phyloP scores from a whole-genome alignment of 2,329 filamentous ascomycete species.

The Stachybotrys elegans region DNA sequence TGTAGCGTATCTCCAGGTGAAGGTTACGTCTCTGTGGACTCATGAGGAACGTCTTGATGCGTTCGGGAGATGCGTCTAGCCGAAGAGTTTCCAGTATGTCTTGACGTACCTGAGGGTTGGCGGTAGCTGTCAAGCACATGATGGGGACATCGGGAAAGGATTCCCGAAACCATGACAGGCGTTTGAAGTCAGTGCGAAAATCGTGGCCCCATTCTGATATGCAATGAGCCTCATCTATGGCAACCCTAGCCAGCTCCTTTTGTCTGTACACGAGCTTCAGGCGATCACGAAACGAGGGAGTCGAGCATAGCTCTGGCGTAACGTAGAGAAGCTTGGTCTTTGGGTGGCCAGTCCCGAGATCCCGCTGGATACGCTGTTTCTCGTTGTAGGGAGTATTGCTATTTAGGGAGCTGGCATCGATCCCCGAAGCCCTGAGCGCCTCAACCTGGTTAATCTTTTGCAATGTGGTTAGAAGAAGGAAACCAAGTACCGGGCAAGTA shows the following conservation, averaged over 20 bases:
- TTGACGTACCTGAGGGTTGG: conserved; percentile 72
- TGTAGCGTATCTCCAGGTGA: conserved; percentile 86
- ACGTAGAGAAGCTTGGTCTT: conserved; percentile 82
- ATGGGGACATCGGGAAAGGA: conserved; percentile 82
- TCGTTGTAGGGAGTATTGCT: conserved; percentile 67
- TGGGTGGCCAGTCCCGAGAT: conserved; percentile 85
- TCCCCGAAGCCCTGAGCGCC: conserved; percentile 65
- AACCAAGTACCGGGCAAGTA: conserved; percentile 8
- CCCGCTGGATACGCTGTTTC: conserved; percentile 65
- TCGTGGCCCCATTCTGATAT: conserved; percentile 99
- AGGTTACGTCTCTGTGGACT: conserved; percentile 80
- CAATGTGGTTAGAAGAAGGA: background rate
- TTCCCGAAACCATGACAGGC: conserved; percentile 77
- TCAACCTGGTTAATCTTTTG: conserved; percentile 90
- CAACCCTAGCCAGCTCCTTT: conserved; percentile 79
- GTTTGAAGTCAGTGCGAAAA: conserved; percentile 88
- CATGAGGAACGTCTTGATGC: conserved; percentile 73
- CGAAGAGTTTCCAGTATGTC: conserved; percentile 76
- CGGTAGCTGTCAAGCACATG: conserved; percentile 89
- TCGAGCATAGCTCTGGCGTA: conserved; percentile 82
- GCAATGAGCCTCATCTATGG: conserved; percentile 92
- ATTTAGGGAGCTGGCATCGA: conserved; percentile 82
- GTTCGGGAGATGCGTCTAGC: conserved; percentile 52
- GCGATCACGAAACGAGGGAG: conserved; percentile 69
- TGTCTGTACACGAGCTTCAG: conserved; percentile 72